Percentiles rank a stretch among this genome's conserved stretches.
These are phyloP conservation scores for Mycena citricolor DNA, from an alignment of 1,284 basidiomycete genomes.

Conservation along the genomic window DNA sequence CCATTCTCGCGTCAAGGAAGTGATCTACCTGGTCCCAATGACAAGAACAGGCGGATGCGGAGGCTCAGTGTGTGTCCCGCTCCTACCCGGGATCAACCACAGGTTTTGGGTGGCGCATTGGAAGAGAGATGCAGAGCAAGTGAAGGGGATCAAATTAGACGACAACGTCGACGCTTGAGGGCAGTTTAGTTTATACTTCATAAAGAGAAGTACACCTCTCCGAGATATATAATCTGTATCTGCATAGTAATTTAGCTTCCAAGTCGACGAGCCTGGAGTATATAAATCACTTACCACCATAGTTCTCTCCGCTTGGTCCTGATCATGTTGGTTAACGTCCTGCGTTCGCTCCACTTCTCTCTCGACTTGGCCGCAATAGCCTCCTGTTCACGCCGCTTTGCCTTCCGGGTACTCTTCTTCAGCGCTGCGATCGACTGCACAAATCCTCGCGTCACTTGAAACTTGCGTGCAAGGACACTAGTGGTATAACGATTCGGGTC, in stretches of 20 bases:
- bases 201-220: constrained; percentile 16
- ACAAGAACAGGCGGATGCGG: constrained; percentile 75
- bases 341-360: constrained; percentile 60
- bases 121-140: constrained; percentile 33
- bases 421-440: constrained; percentile 58
- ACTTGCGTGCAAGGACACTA: constrained; percentile 54
- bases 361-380: constrained; percentile 39
- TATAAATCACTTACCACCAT: constrained; percentile 45
- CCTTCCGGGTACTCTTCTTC: constrained; percentile 43
- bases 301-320: constrained; percentile 53
- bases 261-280: background rate
- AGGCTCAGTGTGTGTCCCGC: constrained; percentile 66
- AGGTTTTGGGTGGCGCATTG: constrained; percentile 71
- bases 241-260: background rate
- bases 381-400: constrained; percentile 38
- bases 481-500: constrained; percentile 54
- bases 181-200: constrained; percentile 17
- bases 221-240: background rate
- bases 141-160: constrained; percentile 35
- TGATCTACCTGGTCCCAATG: constrained; percentile 76
- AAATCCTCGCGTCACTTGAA: constrained; percentile 55
- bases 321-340: constrained; percentile 53
- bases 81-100: constrained; percentile 80
- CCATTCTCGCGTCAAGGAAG: constrained; percentile 86
- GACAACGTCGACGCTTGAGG: constrained; percentile 45